A percentile compares a stretch with the other conserved stretches of the same genome.
These are phyloP conservation scores for Chloroidium sp. DNA, from an alignment of 163 green algal species.

Conservation along the genomic window DNA sequence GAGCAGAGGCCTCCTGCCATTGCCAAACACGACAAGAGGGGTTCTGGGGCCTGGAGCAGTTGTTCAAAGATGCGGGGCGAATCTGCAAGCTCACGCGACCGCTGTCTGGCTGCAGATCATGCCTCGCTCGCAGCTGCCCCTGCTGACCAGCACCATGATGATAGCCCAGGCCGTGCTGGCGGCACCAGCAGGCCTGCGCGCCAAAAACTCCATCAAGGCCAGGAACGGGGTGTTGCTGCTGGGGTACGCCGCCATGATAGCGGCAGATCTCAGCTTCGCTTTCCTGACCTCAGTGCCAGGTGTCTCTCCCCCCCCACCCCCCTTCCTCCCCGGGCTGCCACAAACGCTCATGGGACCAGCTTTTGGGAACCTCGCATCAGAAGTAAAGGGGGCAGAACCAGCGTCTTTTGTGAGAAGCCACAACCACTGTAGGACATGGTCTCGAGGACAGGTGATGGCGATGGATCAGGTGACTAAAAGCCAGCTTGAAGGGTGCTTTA, in stretches of 20 bases:
- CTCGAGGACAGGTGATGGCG: too few relatives aligned
- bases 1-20: too few relatives aligned
- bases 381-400: too few relatives aligned
- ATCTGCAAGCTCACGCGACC: not conserved
- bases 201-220: slow-evolving; percentile 36
- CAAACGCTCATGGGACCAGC: too few relatives aligned
- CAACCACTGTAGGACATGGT: too few relatives aligned
- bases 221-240: slow-evolving; percentile 64
- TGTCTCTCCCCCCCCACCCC: not conserved
- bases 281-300: slow-evolving; percentile 14
- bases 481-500: not conserved
- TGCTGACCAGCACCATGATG: slow-evolving; percentile 48
- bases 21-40: too few relatives aligned
- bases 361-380: too few relatives aligned
- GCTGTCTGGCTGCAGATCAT: slow-evolving; percentile 34
- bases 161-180: slow-evolving; percentile 47
- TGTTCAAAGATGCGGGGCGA: too few relatives aligned
- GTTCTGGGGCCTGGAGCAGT: too few relatives aligned
- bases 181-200: slow-evolving; percentile 41
- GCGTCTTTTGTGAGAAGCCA: too few relatives aligned
- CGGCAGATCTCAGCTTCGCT: slow-evolving; percentile 46
- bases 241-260: slow-evolving; percentile 65
- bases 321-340: not conserved
- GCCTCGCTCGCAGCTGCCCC: slow-evolving; percentile 41
- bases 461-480: not conserved